phyloP scores from a whole-genome alignment of 169 alveolate species.

The Theileria luwenshuni region DNA sequence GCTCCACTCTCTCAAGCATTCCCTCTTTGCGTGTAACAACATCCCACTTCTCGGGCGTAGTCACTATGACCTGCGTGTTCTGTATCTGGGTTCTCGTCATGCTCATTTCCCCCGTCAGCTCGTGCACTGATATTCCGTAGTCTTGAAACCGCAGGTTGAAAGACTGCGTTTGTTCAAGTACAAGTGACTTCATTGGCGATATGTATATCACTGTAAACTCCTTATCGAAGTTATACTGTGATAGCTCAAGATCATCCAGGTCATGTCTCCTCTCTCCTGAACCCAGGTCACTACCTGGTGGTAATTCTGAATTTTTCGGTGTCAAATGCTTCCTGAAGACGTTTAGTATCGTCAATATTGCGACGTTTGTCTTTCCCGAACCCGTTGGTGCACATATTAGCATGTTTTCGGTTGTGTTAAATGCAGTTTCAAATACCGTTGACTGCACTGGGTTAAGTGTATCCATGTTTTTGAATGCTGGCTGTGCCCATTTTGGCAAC shows the following conservation, averaged over 20 bases:
- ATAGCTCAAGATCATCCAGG: constrained; percentile 50
- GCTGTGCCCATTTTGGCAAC: constrained; percentile 95
- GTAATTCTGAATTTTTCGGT: constrained; percentile 10
- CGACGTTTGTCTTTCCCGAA: constrained; percentile 99
- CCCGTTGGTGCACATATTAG: constrained; percentile 99
- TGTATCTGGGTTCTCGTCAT: constrained; percentile 94
- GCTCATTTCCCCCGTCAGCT: constrained; percentile 96
- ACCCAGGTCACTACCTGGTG: constrained; percentile 55
- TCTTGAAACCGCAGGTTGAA: constrained; percentile 76
- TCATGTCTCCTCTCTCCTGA: constrained; percentile 54
- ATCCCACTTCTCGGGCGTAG: constrained; percentile 99
- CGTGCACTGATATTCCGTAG: constrained; percentile 90
- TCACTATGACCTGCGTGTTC: constrained; percentile 96
- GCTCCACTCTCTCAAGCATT: constrained; percentile 89
- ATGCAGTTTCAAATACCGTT: constrained; percentile 91
- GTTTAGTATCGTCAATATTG: constrained; percentile 95
- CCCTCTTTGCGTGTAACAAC: constrained; percentile 97
- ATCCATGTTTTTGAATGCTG: constrained; percentile 86
- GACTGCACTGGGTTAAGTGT: constrained; percentile 94
- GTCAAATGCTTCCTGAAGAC: constrained; percentile 71
- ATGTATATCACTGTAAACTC: constrained; percentile 96
- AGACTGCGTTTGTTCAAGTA: constrained; percentile 90
- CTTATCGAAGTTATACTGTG: constrained; percentile 25
- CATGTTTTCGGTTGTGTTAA: constrained; percentile 92
- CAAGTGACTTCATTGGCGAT: constrained; percentile 99